Evolutionary conservation across 176 grass and related monocot genomes (phyloP).

Genomic region (Guadua angustifolia): DNA sequence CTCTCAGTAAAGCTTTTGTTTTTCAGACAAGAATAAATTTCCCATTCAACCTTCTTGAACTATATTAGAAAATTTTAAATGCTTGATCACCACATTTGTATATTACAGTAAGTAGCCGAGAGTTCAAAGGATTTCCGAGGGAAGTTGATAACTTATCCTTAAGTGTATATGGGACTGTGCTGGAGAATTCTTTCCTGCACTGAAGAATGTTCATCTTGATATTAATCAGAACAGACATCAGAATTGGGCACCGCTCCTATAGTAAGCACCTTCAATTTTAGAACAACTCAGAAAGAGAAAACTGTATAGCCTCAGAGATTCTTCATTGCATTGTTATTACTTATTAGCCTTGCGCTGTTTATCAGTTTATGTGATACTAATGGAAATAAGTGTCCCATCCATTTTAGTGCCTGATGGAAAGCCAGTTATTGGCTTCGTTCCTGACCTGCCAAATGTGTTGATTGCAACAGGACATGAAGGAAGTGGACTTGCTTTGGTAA

Average conservation of each 20-base stretch:
- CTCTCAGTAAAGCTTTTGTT: constrained; percentile 4
- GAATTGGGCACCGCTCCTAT: constrained; percentile 88
- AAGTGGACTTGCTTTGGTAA: constrained; percentile 93
- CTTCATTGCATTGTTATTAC: constrained; percentile 3
- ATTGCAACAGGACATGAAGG: constrained; percentile 95
- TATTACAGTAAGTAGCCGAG: constrained; percentile 83
- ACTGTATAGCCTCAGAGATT: constrained; percentile 7
- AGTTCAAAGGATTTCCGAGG: constrained; percentile 85
- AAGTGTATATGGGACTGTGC: constrained; percentile 88
- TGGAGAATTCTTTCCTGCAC: constrained; percentile 86
- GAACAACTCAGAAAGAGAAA: not conserved
- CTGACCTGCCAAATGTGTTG: constrained; percentile 73
- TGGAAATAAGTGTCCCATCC: constrained; percentile 29
- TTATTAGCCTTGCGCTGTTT: constrained; percentile 5
- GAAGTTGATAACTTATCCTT: constrained; percentile 76
- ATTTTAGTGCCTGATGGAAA: constrained; percentile 96
- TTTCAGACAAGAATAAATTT: constrained; percentile 11
- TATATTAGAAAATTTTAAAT: constrained; percentile 12
- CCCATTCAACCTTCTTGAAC: not conserved
- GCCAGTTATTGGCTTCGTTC: constrained; percentile 86
- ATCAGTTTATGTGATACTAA: constrained; percentile 8
- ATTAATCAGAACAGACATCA: constrained; percentile 60
- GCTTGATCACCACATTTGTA: not conserved
- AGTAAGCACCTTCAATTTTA: constrained; percentile 56
- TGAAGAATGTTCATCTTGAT: constrained; percentile 64